Conservation (phyloP, 164 flowering plant species). For the Vitis rupestris region DNA sequence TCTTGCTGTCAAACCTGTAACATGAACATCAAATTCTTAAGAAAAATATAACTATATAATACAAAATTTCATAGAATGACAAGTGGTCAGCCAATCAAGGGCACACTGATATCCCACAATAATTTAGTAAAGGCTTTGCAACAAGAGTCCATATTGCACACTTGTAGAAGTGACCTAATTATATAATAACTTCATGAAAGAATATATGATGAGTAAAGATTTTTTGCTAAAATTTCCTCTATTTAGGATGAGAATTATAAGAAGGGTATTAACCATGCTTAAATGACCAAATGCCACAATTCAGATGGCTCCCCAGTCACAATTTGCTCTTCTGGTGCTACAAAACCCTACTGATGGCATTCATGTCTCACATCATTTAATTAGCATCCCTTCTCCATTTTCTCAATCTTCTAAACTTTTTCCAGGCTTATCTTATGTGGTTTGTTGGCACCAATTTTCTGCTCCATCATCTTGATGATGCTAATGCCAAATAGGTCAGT, state of each 20-base stretch:
- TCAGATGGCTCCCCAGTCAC: too few relatives aligned
- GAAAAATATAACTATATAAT: constrained; percentile 1
- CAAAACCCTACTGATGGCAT: too few relatives aligned
- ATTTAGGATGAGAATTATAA: background rate
- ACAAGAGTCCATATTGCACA: background rate
- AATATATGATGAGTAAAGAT: background rate
- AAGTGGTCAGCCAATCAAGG: background rate
- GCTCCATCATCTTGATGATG: too few relatives aligned
- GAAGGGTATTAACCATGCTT: background rate
- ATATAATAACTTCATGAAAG: too few relatives aligned
- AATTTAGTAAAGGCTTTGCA: background rate
- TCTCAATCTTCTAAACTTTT: too few relatives aligned
- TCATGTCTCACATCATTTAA: too few relatives aligned
- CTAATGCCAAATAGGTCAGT: too few relatives aligned
- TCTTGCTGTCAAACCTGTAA: constrained; percentile 96
- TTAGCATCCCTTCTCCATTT: too few relatives aligned
- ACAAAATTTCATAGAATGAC: constrained; percentile 1
- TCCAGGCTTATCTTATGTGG: too few relatives aligned
- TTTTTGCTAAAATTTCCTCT: background rate
- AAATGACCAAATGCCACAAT: background rate
- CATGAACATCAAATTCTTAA: constrained; percentile 18
- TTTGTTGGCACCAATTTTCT: too few relatives aligned
- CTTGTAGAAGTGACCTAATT: background rate
- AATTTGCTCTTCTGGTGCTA: too few relatives aligned
- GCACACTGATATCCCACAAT: background rate